Conservation (phyloP, 257 asterid species). For the Hygrophila difformis region DNA sequence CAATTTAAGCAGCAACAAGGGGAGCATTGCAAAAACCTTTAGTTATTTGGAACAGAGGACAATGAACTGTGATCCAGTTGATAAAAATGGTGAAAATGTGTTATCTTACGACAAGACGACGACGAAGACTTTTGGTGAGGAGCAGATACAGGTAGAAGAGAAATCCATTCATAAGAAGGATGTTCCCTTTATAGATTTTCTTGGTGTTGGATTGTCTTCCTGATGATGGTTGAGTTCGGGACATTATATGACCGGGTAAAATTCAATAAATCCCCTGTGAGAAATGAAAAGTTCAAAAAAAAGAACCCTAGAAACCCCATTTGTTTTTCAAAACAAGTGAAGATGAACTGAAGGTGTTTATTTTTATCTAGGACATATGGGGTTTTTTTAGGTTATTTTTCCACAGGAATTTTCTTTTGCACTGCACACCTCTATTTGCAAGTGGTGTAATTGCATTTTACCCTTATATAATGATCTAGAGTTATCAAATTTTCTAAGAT, state of each 20-base stretch:
- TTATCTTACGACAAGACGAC: conserved; percentile 17
- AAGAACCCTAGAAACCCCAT: no score
- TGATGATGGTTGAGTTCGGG: conserved; percentile 16
- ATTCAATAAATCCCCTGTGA: no score
- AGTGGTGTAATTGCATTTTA: no score
- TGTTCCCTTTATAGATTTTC: conserved; percentile 87
- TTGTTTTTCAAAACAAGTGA: no score
- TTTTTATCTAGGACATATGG: no score
- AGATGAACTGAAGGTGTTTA: no score
- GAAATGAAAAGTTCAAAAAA: no score
- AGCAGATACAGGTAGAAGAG: conserved; percentile 25
- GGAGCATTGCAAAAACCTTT: conserved; percentile 20
- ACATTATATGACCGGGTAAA: not conserved
- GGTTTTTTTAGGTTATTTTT: no score
- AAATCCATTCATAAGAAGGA: conserved; percentile 36
- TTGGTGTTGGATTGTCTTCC: conserved; percentile 82
- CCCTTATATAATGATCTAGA: no score
- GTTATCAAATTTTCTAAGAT: no score
- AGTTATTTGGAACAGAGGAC: conserved; percentile 17
- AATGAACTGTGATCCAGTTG: conserved; percentile 5
- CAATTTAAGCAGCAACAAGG: conserved; percentile 5
- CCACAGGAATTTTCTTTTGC: no score
- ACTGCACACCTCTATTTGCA: no score
- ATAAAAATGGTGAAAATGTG: conserved; percentile 6
- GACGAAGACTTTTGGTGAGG: not conserved